Percentiles rank a stretch among this genome's conserved stretches.
phyloP scores from a whole-genome alignment of 2,329 filamentous ascomycete species.

The Fusarium dlaminii region DNA sequence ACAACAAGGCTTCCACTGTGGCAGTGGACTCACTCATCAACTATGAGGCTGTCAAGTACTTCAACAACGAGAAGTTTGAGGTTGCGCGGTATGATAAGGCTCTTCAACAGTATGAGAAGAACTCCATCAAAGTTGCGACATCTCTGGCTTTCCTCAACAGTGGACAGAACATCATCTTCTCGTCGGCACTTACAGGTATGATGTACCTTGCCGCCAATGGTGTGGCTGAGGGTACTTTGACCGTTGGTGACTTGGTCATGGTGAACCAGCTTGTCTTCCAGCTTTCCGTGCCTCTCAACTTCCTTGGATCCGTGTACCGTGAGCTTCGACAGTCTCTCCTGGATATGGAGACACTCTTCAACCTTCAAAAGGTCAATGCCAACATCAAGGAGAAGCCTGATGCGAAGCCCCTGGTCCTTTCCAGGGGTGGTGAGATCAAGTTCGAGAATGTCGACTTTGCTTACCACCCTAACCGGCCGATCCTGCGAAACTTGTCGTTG shows the following conservation, averaged over 20 bases:
- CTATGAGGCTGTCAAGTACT: slow-evolving; percentile 99
- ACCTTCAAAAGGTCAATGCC: slow-evolving; percentile 95
- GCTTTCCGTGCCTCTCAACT: slow-evolving; percentile 95
- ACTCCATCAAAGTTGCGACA: slow-evolving; percentile 96
- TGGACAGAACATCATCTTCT: slow-evolving; percentile 98
- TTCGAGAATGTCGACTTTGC: slow-evolving; percentile 97
- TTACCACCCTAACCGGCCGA: slow-evolving; percentile 86
- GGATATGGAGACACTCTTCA: slow-evolving; percentile 99
- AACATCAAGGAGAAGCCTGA: slow-evolving; percentile 80
- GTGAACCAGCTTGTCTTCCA: slow-evolving; percentile 99
- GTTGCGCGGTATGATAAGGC: slow-evolving; percentile 90
- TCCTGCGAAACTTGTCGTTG: slow-evolving; percentile 83
- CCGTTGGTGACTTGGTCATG: slow-evolving; percentile 97
- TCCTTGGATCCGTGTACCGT: slow-evolving; percentile 96
- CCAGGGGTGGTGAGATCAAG: slow-evolving; percentile 84
- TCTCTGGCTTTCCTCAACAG: slow-evolving; percentile 93
- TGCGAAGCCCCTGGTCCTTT: slow-evolving; percentile 77
- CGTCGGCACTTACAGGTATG: slow-evolving; percentile 91
- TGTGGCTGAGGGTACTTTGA: slow-evolving; percentile 81
- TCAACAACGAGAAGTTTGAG: slow-evolving; percentile 98
- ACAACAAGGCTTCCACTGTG: slow-evolving; percentile 94
- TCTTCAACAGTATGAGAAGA: slow-evolving; percentile 85
- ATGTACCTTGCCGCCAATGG: slow-evolving; percentile 97
- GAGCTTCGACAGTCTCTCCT: slow-evolving; percentile 93
- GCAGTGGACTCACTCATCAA: slow-evolving; percentile 98